Conservation (phyloP, 305 asterid species). For the Fraxinus paxiana region DNA sequence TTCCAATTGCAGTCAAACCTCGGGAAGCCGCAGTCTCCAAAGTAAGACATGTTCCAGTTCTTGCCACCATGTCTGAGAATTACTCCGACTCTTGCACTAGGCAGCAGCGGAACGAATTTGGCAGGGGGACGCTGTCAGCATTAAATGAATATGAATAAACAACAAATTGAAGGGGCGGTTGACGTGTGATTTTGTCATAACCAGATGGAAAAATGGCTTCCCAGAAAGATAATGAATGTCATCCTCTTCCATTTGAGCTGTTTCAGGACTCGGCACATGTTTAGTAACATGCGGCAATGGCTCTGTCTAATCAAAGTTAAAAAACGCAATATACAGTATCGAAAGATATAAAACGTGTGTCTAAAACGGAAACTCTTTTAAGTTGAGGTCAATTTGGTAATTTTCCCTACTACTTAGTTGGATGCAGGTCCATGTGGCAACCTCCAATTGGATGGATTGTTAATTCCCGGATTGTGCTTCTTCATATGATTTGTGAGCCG, state of each 20-base stretch:
- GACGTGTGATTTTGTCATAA: conserved; percentile 26
- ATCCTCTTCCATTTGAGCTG: conserved; percentile 27
- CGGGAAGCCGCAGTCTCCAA: neutral
- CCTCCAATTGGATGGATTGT: no score
- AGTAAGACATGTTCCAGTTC: conserved; percentile 29
- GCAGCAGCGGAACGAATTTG: conserved; percentile 17
- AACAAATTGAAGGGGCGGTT: neutral
- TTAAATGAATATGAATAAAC: neutral
- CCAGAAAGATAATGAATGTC: conserved; percentile 27
- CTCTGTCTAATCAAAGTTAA: neutral
- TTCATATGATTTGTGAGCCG: no score
- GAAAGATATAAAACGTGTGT: no score
- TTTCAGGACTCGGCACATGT: neutral
- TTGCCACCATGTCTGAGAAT: conserved; percentile 33
- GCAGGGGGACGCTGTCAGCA: conserved; percentile 28
- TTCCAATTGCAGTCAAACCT: conserved; percentile 27
- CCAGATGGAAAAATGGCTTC: conserved; percentile 27
- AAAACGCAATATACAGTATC: neutral
- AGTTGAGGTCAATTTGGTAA: no score
- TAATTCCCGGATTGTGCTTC: no score
- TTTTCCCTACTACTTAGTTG: no score
- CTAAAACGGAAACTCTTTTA: no score
- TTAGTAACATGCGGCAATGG: neutral
- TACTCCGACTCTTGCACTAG: conserved; percentile 28
- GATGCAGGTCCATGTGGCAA: no score